Evolutionary conservation across 108 stramenopile genomes (phyloP), one percentile per base, ranked within the genome.

Genomic region (Licmophora abbreviata): DNA sequence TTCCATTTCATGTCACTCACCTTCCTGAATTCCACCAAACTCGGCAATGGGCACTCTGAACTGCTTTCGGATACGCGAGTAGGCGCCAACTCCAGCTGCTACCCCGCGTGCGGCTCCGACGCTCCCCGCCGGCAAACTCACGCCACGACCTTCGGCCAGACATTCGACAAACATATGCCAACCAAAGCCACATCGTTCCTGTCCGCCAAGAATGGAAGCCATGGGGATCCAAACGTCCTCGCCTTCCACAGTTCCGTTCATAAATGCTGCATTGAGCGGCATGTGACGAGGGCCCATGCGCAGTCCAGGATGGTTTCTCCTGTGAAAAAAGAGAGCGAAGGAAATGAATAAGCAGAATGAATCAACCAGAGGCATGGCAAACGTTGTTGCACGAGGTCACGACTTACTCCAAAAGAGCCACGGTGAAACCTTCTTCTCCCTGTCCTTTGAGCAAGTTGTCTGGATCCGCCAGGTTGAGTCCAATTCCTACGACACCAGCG

Each of bases 91-190:
- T 41, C 72, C 85, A 25, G 87, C 65, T 37, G 82, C 84, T 10
- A 93, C 80, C 55, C 55, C 63, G 51, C 91, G 81, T 1, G 80
- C 90, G 27, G 89, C 85, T n/a, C 92, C 95, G 33, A 91, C 87
- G 46, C 90, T 81, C 51, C 90, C 90, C 37, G 97, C 97, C 32
- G 97, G 97, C 44, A 98, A 74, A 56, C 85, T 88, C 18, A 98
- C 89, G 25, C 93, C 93, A 42, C 97, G 87, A 55, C 97, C 97
- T 77, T 98, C 97, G 17, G 97, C 97, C 33, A 98, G 68, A 67
- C 97, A 98, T 54, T 98, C 97, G 29, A 98, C 95, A 64, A 98
- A 94, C 97, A 98, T 96, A 67, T 98, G 88, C 97, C 97, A 98
- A 44, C 97, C 97, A 59, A 83, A 93, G 48, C 97, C 97, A 51